A percentile compares a stretch with the other conserved stretches of the same genome.
phyloP scores from a whole-genome alignment of 73 alveolate genomes.

The Paramecium biaurelia region DNA sequence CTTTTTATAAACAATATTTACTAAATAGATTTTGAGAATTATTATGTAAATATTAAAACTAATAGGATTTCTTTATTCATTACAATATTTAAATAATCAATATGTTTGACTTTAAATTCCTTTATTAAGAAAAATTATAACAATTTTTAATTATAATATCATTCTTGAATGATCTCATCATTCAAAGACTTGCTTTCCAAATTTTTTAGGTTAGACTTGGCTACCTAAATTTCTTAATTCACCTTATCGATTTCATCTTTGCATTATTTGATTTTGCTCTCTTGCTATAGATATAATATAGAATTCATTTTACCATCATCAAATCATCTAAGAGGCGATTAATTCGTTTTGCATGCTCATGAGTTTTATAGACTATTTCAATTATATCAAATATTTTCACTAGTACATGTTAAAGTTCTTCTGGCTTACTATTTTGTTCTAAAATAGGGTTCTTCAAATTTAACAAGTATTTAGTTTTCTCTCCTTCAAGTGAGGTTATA shows the following conservation, averaged over 20 bases:
- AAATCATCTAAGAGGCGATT: not conserved
- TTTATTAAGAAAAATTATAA: not conserved
- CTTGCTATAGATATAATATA: not conserved
- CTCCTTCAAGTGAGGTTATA: not conserved
- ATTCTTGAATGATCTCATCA: not conserved
- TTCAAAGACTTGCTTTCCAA: slow-evolving; percentile 1
- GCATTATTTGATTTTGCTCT: not conserved
- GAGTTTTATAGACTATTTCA: not conserved
- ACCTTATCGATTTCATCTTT: not conserved
- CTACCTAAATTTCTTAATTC: not conserved
- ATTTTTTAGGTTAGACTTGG: not conserved
- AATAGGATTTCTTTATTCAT: not conserved
- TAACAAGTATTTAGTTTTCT: not conserved
- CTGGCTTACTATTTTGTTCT: not conserved
- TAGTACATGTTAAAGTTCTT: not conserved
- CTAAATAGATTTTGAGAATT: not conserved
- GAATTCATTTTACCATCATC: not conserved
- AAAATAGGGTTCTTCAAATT: not conserved
- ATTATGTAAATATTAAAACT: no score
- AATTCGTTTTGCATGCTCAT: not conserved
- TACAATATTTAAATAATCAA: not conserved
- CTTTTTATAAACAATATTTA: no score
- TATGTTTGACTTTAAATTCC: not conserved
- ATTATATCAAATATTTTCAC: not conserved
- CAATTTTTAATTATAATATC: not conserved